Evolutionary conservation across 768 basidiomycete genomes (phyloP).

Genomic region (Termitomyces sp.): DNA sequence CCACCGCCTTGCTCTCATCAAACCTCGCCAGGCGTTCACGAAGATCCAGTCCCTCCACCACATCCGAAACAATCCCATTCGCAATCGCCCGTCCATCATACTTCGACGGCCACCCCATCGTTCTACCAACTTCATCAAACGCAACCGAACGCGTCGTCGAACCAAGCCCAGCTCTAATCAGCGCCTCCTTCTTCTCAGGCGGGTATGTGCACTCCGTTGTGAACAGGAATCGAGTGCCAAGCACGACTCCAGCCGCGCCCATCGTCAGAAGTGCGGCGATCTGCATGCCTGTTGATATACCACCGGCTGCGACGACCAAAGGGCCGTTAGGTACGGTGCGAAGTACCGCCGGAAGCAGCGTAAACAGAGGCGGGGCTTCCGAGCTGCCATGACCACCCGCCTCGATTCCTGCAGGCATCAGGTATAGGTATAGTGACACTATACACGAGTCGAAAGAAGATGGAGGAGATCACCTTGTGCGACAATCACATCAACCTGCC

Average conservation of each 20-base stretch:
- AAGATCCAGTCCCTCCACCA: constrained; percentile 20
- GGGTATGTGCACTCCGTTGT: constrained; percentile 37
- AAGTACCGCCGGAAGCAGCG: constrained; percentile 29
- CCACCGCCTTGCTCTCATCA: constrained; percentile 21
- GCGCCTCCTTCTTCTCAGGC: constrained; percentile 28
- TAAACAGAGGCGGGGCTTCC: constrained; percentile 30
- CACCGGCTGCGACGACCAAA: constrained; percentile 42
- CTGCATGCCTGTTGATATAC: constrained; percentile 37
- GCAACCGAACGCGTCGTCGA: constrained; percentile 31
- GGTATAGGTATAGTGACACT: too few species aligned
- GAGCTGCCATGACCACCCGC: constrained; percentile 42
- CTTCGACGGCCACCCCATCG: constrained; percentile 3
- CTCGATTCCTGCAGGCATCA: constrained; percentile 31
- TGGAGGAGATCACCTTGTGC: constrained; percentile 41
- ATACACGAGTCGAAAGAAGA: too few species aligned
- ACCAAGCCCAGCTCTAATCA: constrained; percentile 26
- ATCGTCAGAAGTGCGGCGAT: constrained; percentile 34
- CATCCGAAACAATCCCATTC: not conserved
- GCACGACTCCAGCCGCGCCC: constrained; percentile 38
- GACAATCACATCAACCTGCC: constrained; percentile 56
- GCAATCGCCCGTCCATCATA: constrained; percentile 1
- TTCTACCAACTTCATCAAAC: constrained; percentile 27
- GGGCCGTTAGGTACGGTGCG: constrained; percentile 23
- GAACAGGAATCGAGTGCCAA: constrained; percentile 45
- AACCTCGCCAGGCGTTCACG: constrained; percentile 20